Conservation (phyloP, 768 basidiomycete species). For the Tulasnella sp. region DNA sequence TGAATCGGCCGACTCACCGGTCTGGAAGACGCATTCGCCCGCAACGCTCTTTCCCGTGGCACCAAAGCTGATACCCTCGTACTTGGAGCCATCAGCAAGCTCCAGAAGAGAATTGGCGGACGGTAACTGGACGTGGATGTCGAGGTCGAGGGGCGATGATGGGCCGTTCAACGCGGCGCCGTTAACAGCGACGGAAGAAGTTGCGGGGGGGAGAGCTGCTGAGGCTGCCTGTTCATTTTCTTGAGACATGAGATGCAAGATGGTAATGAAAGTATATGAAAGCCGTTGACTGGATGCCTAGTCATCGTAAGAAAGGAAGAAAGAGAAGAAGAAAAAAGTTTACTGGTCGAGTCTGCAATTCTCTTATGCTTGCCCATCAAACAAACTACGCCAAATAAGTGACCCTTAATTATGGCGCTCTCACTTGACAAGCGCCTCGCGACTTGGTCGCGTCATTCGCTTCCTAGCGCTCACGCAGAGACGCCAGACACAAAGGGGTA, state of each 20-base stretch:
- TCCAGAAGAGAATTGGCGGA: conserved; percentile 70
- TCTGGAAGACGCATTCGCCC: conserved; percentile 99
- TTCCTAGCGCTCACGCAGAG: background rate
- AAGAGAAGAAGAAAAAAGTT: background rate
- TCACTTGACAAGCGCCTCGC: background rate
- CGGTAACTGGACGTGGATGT: conserved; percentile 5
- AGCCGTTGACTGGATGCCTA: background rate
- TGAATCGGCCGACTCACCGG: conserved; percentile 62
- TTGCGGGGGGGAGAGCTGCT: background rate
- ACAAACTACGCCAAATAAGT: background rate
- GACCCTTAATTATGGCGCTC: conserved; percentile 9
- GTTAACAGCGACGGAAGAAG: background rate
- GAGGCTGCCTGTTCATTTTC: conserved; percentile 2
- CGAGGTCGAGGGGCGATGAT: background rate
- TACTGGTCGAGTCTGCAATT: conserved; percentile 11
- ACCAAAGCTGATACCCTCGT: conserved; percentile 90
- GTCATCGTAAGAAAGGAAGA: background rate
- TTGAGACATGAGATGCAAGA: background rate
- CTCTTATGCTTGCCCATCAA: background rate
- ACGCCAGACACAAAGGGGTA: background rate
- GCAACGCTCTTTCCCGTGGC: conserved; percentile 87
- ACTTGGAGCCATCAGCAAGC: conserved; percentile 85
- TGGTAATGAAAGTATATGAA: background rate
- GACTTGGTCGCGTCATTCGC: background rate
- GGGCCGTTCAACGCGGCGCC: background rate